A percentile compares a stretch with the other conserved stretches of the same genome.
Conservation (phyloP, 441 rosid genomes). For the Arabidopsis hybrid region DNA sequence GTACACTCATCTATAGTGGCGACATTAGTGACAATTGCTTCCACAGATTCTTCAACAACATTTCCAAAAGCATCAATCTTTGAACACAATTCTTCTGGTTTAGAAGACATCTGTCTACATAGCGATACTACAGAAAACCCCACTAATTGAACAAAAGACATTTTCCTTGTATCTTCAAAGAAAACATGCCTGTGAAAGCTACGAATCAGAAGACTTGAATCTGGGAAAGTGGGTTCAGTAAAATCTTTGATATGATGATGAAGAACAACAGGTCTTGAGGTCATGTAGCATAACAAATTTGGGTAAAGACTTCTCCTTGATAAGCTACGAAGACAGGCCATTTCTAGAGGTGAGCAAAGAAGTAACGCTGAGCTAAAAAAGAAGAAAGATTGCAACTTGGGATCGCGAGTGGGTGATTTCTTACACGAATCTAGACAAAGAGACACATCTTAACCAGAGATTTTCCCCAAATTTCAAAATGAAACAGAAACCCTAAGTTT, state of each 20-base stretch:
- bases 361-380: not conserved
- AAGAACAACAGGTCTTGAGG: slow-evolving; percentile 6
- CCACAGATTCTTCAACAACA: too few species aligned
- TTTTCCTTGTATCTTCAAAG: not conserved
- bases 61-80: too few species aligned
- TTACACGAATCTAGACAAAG: not conserved
- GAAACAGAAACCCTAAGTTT: slow-evolving; percentile 6
- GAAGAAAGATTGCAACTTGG: not conserved
- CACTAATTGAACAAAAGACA: not conserved
- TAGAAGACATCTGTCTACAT: slow-evolving; percentile 6
- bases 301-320: slow-evolving; percentile 27
- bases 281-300: slow-evolving; percentile 18
- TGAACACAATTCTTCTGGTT: too few species aligned
- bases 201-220: slow-evolving; percentile 13
- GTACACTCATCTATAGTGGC: too few species aligned
- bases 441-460: not conserved
- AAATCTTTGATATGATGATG: slow-evolving; percentile 17
- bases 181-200: slow-evolving; percentile 19
- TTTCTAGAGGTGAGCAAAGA: not conserved
- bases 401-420: not conserved
- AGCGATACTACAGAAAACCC: slow-evolving; percentile 20
- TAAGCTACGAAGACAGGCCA: slow-evolving; percentile 28
- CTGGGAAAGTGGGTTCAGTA: not conserved
- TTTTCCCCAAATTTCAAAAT: not conserved
- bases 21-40: too few species aligned